These are phyloP conservation scores for Apiospora aurea DNA, from an alignment of 2,329 filamentous ascomycete genomes.

Conservation along the genomic window DNA sequence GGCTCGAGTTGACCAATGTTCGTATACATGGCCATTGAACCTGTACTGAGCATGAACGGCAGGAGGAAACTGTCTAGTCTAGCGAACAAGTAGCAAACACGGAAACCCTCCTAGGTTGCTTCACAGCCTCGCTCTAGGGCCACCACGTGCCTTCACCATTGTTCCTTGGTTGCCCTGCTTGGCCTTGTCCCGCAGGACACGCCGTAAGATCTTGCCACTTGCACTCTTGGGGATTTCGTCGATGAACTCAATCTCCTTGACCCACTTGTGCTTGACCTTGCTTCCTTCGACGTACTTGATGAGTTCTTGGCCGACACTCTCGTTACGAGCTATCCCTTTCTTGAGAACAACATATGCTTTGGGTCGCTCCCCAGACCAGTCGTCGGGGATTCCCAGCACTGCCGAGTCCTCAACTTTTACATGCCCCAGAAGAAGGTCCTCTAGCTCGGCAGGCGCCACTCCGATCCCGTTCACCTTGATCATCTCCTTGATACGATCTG, in stretches of 20 bases:
- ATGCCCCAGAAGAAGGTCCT: constrained; percentile 79
- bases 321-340: constrained; percentile 55
- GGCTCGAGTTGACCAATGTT: not conserved
- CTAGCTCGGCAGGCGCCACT: constrained; percentile 84
- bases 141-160: constrained; percentile 10
- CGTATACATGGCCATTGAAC: not conserved
- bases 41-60: not conserved
- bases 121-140: constrained; percentile 8
- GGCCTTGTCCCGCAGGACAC: constrained; percentile 64
- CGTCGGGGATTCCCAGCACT: constrained; percentile 75
- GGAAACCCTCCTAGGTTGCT: not conserved
- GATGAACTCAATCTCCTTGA: constrained; percentile 63
- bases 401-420: constrained; percentile 78
- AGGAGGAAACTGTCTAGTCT: not conserved
- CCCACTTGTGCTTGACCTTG: constrained; percentile 65
- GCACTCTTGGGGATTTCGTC: constrained; percentile 69
- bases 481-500: constrained; percentile 70
- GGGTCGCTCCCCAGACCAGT: constrained; percentile 69
- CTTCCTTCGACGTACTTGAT: constrained; percentile 60
- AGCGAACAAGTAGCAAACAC: not conserved
- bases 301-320: constrained; percentile 51
- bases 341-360: constrained; percentile 70
- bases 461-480: constrained; percentile 70
- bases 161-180: constrained; percentile 13
- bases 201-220: constrained; percentile 69